phyloP scores from a whole-genome alignment of 2,329 filamentous ascomycete species.

The Beauveria asiatica region DNA sequence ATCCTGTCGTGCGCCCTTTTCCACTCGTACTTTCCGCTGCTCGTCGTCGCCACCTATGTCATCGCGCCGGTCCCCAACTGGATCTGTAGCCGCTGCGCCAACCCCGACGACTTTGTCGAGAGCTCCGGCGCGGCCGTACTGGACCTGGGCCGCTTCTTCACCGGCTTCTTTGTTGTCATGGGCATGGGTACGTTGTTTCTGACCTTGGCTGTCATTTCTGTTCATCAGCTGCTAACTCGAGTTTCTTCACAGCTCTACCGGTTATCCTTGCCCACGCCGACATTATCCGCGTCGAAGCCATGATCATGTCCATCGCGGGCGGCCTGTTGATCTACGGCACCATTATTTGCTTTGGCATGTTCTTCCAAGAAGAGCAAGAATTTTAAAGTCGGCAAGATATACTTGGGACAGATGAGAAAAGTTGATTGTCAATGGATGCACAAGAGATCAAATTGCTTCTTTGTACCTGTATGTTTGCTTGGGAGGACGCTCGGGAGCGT shows the following conservation, averaged over 20 bases:
- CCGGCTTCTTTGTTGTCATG: constrained; percentile 94
- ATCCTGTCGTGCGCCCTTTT: constrained; percentile 96
- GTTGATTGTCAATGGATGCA: neutral
- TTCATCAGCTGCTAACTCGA: neutral
- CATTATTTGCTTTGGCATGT: constrained; percentile 96
- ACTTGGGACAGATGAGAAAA: too few relatives aligned
- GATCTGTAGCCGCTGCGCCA: constrained; percentile 81
- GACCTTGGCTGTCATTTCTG: neutral
- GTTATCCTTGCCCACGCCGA: constrained; percentile 79
- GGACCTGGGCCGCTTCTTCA: constrained; percentile 88
- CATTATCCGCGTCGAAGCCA: constrained; percentile 74
- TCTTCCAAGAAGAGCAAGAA: constrained; percentile 96
- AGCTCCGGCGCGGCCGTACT: constrained; percentile 76
- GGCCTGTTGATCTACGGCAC: constrained; percentile 94
- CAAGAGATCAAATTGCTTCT: neutral
- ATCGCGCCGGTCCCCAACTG: constrained; percentile 93
- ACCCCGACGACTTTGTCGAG: constrained; percentile 90
- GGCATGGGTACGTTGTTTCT: constrained; percentile 67
- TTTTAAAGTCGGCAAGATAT: constrained; percentile 46
- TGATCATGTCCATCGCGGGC: constrained; percentile 90
- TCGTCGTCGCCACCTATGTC: constrained; percentile 93
- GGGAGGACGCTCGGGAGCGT: neutral
- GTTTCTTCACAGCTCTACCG: constrained; percentile 59
- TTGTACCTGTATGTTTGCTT: constrained; percentile 4
- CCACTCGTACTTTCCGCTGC: constrained; percentile 87